Evolutionary conservation across 192 early-diverging fungal species (phyloP).

Genomic region (Linnemannia hyalina): DNA sequence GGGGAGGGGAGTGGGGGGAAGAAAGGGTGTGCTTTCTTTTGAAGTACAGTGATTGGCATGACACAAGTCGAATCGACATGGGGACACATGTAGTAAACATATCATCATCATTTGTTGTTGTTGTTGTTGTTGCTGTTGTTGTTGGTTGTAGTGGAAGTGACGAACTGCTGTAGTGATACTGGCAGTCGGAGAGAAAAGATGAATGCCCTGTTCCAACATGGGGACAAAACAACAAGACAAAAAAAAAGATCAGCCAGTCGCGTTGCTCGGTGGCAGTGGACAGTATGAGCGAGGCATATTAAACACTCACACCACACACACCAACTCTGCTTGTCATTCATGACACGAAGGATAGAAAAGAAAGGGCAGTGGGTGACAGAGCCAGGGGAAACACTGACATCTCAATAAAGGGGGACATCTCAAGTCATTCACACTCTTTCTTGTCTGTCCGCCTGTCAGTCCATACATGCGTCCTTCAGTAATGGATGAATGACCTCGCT

Average conservation of each 20-base stretch:
- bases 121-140: neutral
- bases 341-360: neutral
- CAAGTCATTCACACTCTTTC: neutral
- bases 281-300: neutral
- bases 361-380: neutral
- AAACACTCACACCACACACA: neutral
- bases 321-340: neutral
- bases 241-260: neutral
- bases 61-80: neutral
- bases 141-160: too few relatives aligned
- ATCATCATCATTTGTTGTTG: neutral
- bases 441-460: neutral
- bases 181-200: neutral
- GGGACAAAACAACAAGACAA: neutral
- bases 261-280: neutral
- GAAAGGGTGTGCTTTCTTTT: neutral
- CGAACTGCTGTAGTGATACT: too few relatives aligned
- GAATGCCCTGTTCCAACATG: neutral
- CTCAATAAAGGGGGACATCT: neutral
- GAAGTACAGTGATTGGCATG: neutral
- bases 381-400: neutral
- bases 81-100: neutral
- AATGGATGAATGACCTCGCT: neutral
- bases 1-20: too few relatives aligned
- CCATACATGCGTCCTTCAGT: neutral